phyloP scores from a whole-genome alignment of 2,329 filamentous ascomycete genomes.

The Talaromyces piceae region DNA sequence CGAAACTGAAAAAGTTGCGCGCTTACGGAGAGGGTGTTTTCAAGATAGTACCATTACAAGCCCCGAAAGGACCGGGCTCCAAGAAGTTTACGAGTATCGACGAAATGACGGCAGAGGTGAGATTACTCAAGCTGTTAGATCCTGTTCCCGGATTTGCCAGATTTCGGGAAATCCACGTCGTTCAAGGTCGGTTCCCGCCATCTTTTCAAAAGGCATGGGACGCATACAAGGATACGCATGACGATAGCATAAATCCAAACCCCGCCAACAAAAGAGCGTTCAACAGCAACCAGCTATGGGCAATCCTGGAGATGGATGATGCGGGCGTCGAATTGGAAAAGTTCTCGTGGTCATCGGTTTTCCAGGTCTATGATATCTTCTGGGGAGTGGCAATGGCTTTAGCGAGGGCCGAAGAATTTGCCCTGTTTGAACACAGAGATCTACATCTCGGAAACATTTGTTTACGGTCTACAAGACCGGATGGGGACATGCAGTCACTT shows the following conservation, averaged over 20 bases:
- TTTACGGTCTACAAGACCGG: slow-evolving; percentile 34
- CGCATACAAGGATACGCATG: slow-evolving; percentile 33
- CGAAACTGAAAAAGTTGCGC: slow-evolving; percentile 29
- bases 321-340: slow-evolving; percentile 53
- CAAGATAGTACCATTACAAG: slow-evolving; percentile 43
- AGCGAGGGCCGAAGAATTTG: slow-evolving; percentile 53
- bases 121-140: slow-evolving; percentile 51
- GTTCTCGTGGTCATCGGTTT: slow-evolving; percentile 34
- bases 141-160: slow-evolving; percentile 56
- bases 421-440: slow-evolving; percentile 59
- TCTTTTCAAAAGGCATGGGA: slow-evolving; percentile 44
- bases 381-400: slow-evolving; percentile 58
- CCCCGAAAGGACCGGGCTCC: slow-evolving; percentile 32
- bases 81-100: slow-evolving; percentile 39
- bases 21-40: slow-evolving; percentile 39
- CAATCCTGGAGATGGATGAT: slow-evolving; percentile 59
- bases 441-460: slow-evolving; percentile 62
- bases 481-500: slow-evolving; percentile 26
- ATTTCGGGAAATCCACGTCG: slow-evolving; percentile 51
- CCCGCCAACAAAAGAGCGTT: slow-evolving; percentile 48
- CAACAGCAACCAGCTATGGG: slow-evolving; percentile 52
- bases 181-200: slow-evolving; percentile 49
- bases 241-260: slow-evolving; percentile 48
- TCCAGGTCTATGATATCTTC: slow-evolving; percentile 56
- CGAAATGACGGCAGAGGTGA: slow-evolving; percentile 44